Evolutionary conservation across 208 protist species (phyloP), one percentile per base, ranked within the genome.

Genomic region (Crithidia fasciculata): DNA sequence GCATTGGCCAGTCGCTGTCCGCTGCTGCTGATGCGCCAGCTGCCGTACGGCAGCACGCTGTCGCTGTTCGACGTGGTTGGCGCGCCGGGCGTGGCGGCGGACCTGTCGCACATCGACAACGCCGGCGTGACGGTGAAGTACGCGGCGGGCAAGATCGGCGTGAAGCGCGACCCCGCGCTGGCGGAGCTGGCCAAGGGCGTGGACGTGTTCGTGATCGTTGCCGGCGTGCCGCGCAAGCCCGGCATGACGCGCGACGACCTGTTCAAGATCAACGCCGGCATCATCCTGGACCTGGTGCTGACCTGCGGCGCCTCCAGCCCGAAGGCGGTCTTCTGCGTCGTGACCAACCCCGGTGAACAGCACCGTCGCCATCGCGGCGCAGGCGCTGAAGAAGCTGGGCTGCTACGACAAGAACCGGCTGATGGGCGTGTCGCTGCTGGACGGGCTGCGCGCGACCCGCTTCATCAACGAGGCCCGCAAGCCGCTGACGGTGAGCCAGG

Each of bases 301-400:
- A 92, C 89, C 19, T 95, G 88, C 82, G 95, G 78, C 37, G 67
- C 84, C 58, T 58, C 79, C 59, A 96, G 89, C 77, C 98, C 98
- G 49, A 88, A 97, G 67, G 98, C 98, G 4, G 74, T 88, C 64
- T 87, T 98, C 80, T 84, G 88, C 74, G 90, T 99, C 65, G 95
- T 98, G 57, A 96, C 95, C 18, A 98, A 99, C 95, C 98, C 98
- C 43, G 97, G 97, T 99, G 68, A 99, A 98, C 92, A 98, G 96
- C 79, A 98, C 95, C 10, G 96, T 98, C 41, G 91, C 97, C 62
- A 98, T 99, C 80, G 92, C 90, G 56, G 95, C 94, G 19, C 81
- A 98, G 86, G 88, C 89, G 44, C 78, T 98, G 64, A 96, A 97
- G 89, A 94, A 91, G 81, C 78, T 88, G 50, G 92, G 95, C 71